These are phyloP conservation scores for Epichloe brachyelytri DNA, from an alignment of 2,329 filamentous ascomycete genomes.

Conservation along the genomic window DNA sequence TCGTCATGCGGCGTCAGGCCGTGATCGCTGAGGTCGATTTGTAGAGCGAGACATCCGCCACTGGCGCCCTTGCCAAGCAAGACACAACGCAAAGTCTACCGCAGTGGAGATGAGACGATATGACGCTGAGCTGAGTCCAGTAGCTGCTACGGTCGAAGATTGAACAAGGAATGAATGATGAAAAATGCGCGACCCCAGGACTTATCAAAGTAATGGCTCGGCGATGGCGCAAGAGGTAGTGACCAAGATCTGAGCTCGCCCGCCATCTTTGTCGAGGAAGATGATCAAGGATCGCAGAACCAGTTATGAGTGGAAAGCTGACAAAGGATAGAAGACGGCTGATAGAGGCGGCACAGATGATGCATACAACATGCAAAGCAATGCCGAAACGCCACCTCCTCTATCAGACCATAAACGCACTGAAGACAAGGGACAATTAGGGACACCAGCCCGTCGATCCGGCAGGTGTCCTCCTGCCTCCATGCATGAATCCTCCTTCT, in stretches of 20 bases:
- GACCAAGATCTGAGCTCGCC: background rate
- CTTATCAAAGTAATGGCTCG: background rate
- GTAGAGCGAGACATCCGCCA: background rate
- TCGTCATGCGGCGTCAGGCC: background rate
- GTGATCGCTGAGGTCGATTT: background rate
- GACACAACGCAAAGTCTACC: background rate
- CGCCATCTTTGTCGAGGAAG: too few species aligned
- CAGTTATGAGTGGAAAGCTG: too few species aligned
- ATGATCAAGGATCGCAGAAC: background rate
- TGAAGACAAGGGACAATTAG: too few species aligned
- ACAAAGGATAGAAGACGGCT: background rate
- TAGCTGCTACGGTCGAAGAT: background rate
- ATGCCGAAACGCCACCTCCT: background rate
- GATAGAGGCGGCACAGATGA: background rate
- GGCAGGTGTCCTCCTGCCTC: too few species aligned
- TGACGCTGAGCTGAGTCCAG: background rate
- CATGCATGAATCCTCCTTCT: too few species aligned
- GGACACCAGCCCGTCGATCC: too few species aligned
- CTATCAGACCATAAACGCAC: too few species aligned
- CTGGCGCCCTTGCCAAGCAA: background rate
- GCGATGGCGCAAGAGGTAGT: background rate
- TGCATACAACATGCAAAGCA: slow-evolving; percentile 1
- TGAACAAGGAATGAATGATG: background rate
- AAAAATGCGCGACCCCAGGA: background rate
- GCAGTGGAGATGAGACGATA: background rate